phyloP scores from a whole-genome alignment of 2,329 filamentous ascomycete species.

The Aspergillus pseudonomiae region DNA sequence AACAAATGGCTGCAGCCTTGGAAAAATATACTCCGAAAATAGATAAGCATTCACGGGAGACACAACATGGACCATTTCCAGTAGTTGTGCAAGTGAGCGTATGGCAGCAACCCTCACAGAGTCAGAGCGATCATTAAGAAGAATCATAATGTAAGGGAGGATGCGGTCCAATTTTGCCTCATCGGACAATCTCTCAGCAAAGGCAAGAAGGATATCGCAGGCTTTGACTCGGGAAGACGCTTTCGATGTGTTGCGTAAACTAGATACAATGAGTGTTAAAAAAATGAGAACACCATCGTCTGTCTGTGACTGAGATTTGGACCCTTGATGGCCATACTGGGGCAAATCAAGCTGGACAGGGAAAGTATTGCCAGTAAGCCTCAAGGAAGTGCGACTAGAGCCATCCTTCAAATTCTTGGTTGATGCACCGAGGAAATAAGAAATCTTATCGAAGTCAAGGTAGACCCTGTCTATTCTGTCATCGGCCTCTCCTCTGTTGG shows the following conservation, averaged over 20 bases:
- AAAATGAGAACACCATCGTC: slow-evolving; percentile 95
- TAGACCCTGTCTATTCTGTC: slow-evolving; percentile 93
- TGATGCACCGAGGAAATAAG: slow-evolving; percentile 83
- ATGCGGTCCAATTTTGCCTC: slow-evolving; percentile 95
- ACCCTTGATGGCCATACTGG: slow-evolving; percentile 74
- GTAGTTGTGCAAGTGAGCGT: slow-evolving; percentile 82
- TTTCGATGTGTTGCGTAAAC: slow-evolving; percentile 83
- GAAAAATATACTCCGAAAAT: slow-evolving; percentile 69
- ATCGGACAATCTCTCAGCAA: slow-evolving; percentile 87
- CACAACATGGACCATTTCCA: slow-evolving; percentile 84
- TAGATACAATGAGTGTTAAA: slow-evolving; percentile 83
- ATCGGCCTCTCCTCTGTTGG: slow-evolving; percentile 83
- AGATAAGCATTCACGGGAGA: slow-evolving; percentile 72
- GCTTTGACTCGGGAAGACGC: slow-evolving; percentile 85
- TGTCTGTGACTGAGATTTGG: slow-evolving; percentile 61
- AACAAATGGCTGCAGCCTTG: slow-evolving; percentile 61
- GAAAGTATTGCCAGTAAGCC: slow-evolving; percentile 47
- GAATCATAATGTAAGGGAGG: slow-evolving; percentile 81
- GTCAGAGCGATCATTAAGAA: slow-evolving; percentile 81
- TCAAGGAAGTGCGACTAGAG: slow-evolving; percentile 35
- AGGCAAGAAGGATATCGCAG: slow-evolving; percentile 88
- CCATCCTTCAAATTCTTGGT: slow-evolving; percentile 49
- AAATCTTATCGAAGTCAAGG: slow-evolving; percentile 96
- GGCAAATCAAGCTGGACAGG: slow-evolving; percentile 85
- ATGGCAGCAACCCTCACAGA: slow-evolving; percentile 84